Evolutionary conservation across 768 basidiomycete genomes (phyloP), one percentile per base, ranked within the genome.

Genomic region (Cyathus striatus): DNA sequence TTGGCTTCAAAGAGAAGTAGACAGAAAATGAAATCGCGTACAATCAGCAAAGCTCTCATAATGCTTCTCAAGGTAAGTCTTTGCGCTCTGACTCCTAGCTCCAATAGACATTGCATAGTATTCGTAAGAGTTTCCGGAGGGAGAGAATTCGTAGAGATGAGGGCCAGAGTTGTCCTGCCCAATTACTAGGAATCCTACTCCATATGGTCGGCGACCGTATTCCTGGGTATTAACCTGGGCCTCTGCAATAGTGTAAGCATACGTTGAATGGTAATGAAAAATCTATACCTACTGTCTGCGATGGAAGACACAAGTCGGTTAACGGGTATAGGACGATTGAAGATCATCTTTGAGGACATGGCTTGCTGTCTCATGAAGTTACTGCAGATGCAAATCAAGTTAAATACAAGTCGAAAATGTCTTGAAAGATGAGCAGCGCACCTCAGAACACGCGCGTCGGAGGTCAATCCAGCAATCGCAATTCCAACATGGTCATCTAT

Each of bases 401-500:
- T 37, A 25, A 40, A 21, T 34, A 41, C 26, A n/a, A 20, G 12
- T 30, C 23, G 14, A 36, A 23, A 23, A 43, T n/a, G 12, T 37
- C 17, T 13, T 10, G 22, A 30, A 37, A 7, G 7, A 32, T 23
- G 22, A 14, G 16, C 14, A 23, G 63, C 75, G 47, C 51, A 93
- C 94, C 91, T 95, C 54, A 99, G 66, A 2, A 98, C 96, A 61
- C 96, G 87, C 34, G 96, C 96, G 71, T 99, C 96, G 36, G 90
- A 93, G 6, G 96, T 99, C 49, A 99, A 70, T n/a, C 96, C 96
- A 40, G 96, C 96, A 61, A 99, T 98, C 38, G 94, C 95, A 57
- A 99, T 92, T n/a, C 96, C 96, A 53, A 96, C 84, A 69, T 99
- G 96, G 64, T 98, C 93, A 59, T 99, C 96, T 82, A 99, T 95